A percentile compares a stretch with the other conserved stretches of the same genome.
phyloP scores from a whole-genome alignment of 306 rosid genomes.

The Ammopiptanthus mongolicus region DNA sequence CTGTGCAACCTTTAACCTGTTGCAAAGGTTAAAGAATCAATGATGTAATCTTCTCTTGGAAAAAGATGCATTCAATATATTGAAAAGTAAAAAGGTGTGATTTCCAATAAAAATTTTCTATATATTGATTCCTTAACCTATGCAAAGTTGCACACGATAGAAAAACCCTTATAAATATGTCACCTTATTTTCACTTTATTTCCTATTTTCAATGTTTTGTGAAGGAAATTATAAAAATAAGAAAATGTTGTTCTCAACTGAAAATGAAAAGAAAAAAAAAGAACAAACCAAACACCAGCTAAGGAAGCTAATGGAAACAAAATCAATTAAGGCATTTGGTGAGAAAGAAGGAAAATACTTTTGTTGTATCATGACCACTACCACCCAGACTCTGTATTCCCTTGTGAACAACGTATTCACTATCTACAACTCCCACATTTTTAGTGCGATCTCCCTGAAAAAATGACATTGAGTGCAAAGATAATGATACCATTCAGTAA shows the following conservation, averaged over 20 bases:
- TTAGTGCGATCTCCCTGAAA: slow-evolving; percentile 79
- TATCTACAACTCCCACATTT: slow-evolving; percentile 82
- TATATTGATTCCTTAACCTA: too few relatives aligned
- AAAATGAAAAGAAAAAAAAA: not conserved
- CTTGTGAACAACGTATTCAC: slow-evolving; percentile 69
- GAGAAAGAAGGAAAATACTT: slow-evolving; percentile 37
- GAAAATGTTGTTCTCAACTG: not conserved
- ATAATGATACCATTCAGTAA: not conserved
- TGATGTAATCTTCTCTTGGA: too few relatives aligned
- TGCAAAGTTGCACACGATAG: too few relatives aligned
- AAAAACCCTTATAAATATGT: too few relatives aligned
- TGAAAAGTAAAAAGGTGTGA: too few relatives aligned
- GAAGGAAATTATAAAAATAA: too few relatives aligned
- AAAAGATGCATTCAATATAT: too few relatives aligned
- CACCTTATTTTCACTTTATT: not conserved
- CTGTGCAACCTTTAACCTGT: too few relatives aligned
- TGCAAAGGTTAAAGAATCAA: too few relatives aligned
- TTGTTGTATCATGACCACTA: not conserved
- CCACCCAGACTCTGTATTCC: slow-evolving; percentile 86
- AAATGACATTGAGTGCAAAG: slow-evolving; percentile 12
- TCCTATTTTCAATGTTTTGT: too few relatives aligned
- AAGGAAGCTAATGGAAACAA: not conserved
- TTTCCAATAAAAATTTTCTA: too few relatives aligned
- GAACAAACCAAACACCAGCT: not conserved
- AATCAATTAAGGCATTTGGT: not conserved